Evolutionary conservation across 352 stramenopile genomes (phyloP), one percentile per base, ranked within the genome.

Genomic region (Phytophthora palmivora): DNA sequence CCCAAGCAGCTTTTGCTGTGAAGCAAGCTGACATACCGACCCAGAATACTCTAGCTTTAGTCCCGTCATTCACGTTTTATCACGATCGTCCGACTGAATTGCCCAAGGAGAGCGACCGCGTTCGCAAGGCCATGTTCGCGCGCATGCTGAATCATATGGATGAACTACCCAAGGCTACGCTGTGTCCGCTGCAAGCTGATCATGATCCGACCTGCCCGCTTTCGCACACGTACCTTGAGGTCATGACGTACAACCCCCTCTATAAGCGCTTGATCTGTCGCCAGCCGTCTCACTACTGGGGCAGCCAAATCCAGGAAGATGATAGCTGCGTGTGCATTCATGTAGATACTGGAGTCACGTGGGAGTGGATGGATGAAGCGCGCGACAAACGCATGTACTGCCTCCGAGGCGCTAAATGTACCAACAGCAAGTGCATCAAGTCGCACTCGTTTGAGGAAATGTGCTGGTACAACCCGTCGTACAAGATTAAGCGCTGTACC

Each of bases 121-220:
- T 66, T 11, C 53, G 57, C 34, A 76, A 63, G 39, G 59, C 62
- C 44, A 78, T 79, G 70, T 85, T 85, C 36, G 58, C 70, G 11
- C 70, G 72, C 1, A 85, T 82, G 72, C 61, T 85, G 34, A 79
- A 82, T 60, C 76, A 85, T 64, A 82, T 82, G 58, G 57, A 70
- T 16, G 39, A 50, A 34, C 58, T 85, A 43, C 62, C 69, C 10
- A 82, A 85, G 57, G 76, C 76, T n/a, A 77, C 61, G 12, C 18
- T 85, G 42, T 85, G 76, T 53, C 63, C 58, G 24, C 49, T 69
- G 3, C 52, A 47, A 28, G 54, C n/a, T 38, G 52, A 62, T 14
- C 55, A 74, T 26, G 68, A 78, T 42, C 43, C 51, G 19, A 39
- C 49, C 0, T 85, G 76, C 16, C 50, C 43, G 36, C 53, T 71